A percentile compares a stretch with the other conserved stretches of the same genome.
Conservation (phyloP, 2,329 filamentous ascomycete species). For the Mariannaea elegans region DNA sequence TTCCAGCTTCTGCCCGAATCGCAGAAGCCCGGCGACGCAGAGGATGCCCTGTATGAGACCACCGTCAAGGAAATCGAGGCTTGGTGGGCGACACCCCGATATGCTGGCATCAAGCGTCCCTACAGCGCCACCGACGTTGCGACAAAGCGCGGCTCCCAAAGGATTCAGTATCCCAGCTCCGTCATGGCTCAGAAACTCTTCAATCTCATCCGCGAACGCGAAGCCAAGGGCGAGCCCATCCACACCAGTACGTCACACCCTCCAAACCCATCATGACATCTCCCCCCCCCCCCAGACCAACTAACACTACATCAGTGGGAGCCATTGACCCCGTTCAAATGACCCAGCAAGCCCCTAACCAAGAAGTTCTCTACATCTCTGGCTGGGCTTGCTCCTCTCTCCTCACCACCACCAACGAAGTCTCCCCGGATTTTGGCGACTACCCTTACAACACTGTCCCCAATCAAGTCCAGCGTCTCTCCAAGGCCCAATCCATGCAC, state of each 20-base stretch:
- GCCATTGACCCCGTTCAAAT: constrained; percentile 99
- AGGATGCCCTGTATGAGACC: constrained; percentile 85
- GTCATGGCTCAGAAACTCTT: constrained; percentile 96
- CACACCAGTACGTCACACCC: constrained; percentile 77
- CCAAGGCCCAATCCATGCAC: constrained; percentile 97
- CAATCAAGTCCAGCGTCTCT: constrained; percentile 94
- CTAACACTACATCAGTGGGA: constrained; percentile 70
- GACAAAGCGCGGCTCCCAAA: constrained; percentile 87
- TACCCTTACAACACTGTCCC: constrained; percentile 99
- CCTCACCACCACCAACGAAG: constrained; percentile 93
- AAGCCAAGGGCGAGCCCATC: constrained; percentile 83
- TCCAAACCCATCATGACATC: not conserved
- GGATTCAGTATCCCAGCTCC: constrained; percentile 90
- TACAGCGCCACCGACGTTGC: constrained; percentile 93
- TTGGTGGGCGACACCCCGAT: constrained; percentile 91
- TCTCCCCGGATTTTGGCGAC: constrained; percentile 96
- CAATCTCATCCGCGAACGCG: constrained; percentile 82
- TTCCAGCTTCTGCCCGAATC: constrained; percentile 86
- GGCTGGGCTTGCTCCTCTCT: constrained; percentile 98
- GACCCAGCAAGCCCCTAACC: constrained; percentile 96
- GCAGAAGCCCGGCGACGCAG: constrained; percentile 79
- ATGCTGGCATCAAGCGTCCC: constrained; percentile 87
- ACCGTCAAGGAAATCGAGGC: constrained; percentile 86
- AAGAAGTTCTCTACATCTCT: constrained; percentile 95
- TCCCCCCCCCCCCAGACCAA: not conserved